A percentile compares a stretch with the other conserved stretches of the same genome.
These are phyloP conservation scores for Serendipita sp. DNA, from an alignment of 768 basidiomycete genomes.

Conservation along the genomic window DNA sequence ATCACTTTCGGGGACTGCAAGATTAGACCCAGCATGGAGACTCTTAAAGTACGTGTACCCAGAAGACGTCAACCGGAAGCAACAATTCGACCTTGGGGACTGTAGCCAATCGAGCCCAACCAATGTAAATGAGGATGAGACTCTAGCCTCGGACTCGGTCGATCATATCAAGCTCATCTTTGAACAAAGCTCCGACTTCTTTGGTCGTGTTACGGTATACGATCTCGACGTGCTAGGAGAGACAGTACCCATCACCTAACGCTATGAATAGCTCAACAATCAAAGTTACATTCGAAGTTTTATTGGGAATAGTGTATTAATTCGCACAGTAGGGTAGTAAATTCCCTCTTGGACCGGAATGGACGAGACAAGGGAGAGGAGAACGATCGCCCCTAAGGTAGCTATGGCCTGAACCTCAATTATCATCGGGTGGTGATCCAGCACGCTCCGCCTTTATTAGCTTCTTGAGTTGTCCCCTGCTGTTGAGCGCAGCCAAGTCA, in stretches of 20 bases:
- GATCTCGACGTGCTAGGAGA: constrained; percentile 25
- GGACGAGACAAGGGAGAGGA: no score
- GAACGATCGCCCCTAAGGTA: no score
- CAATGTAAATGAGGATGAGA: neutral
- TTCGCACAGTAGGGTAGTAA: no score
- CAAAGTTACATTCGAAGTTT: no score
- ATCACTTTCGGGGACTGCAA: neutral
- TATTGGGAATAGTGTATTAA: no score
- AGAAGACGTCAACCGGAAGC: constrained; percentile 61
- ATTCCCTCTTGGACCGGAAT: no score
- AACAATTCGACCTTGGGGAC: constrained; percentile 39
- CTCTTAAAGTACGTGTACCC: constrained; percentile 46
- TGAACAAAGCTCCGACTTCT: constrained; percentile 72
- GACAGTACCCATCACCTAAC: neutral
- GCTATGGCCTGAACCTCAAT: no score
- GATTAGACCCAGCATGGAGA: constrained; percentile 28
- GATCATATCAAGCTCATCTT: constrained; percentile 48
- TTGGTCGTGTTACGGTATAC: constrained; percentile 64
- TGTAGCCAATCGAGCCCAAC: neutral
- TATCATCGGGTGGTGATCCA: no score
- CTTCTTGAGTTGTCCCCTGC: constrained; percentile 10
- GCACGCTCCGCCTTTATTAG: neutral
- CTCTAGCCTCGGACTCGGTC: neutral
- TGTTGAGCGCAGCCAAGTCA: constrained; percentile 11
- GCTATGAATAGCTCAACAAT: no score